Evolutionary conservation across 108 stramenopile genomes (phyloP).

Genomic region (Nitzschia sp.): DNA sequence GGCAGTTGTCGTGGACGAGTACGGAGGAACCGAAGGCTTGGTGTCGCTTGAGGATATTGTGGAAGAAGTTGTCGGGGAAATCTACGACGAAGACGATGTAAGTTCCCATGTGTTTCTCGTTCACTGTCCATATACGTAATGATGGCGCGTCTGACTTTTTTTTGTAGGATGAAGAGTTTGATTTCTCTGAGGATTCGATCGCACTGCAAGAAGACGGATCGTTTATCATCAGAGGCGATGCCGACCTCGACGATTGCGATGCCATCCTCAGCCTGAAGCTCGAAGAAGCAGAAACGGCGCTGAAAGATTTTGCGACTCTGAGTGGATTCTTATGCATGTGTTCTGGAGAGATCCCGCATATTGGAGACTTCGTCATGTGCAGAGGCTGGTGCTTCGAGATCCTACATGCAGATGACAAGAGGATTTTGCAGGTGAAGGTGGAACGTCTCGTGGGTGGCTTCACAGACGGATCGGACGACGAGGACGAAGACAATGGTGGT

Average conservation of each 20-base stretch:
- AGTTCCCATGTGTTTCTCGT: not conserved
- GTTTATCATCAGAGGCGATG: constrained; percentile 91
- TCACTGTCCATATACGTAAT: too few species aligned
- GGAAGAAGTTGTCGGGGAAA: constrained; percentile 94
- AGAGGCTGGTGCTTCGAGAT: constrained; percentile 92
- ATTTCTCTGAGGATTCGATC: constrained; percentile 88
- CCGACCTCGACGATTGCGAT: constrained; percentile 92
- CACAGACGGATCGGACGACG: constrained; percentile 60
- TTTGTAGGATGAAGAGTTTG: constrained; percentile 85
- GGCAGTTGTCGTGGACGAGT: constrained; percentile 98
- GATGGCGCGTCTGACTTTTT: not conserved
- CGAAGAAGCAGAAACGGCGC: constrained; percentile 79
- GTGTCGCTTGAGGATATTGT: constrained; percentile 96
- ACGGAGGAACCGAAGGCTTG: constrained; percentile 96
- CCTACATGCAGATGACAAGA: constrained; percentile 81
- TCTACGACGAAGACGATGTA: constrained; percentile 86
- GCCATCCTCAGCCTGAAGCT: constrained; percentile 80
- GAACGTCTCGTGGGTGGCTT: constrained; percentile 78
- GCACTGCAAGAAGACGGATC: constrained; percentile 84
- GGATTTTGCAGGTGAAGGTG: constrained; percentile 70
- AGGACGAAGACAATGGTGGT: constrained; percentile 43
- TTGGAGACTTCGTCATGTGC: constrained; percentile 89
- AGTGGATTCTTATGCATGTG: constrained; percentile 92
- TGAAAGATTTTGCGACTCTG: constrained; percentile 90
- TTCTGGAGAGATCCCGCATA: constrained; percentile 93